Base-by-base conservation (phyloP, 306 rosid genomes). In the Lablab purpureus region DNA sequence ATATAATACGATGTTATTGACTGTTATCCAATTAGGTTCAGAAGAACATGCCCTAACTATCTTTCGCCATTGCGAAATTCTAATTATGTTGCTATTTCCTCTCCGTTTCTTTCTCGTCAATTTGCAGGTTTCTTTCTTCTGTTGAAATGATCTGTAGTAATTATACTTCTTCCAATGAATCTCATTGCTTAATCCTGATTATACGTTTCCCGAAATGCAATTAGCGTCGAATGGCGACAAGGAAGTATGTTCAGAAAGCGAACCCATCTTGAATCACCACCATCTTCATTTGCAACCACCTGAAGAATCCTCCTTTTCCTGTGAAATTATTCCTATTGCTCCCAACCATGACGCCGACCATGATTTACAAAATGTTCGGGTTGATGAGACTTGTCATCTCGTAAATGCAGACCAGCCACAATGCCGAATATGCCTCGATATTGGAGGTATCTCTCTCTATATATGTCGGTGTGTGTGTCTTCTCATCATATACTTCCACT, bases 391-490 rank as follows among this genome's bases (percentile, higher is more conserved):
- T 65, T 75, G 86, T 84, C 91, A 73, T 83, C 86, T 89, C 65
- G 89, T 91, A 84, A 88, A 83, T 80, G 71, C 77, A 4, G 99
- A 95, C 84, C 98, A 88, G 43, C 88, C 85, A 18, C 99, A 91
- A 75, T 95, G 99, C 79, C 93, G 99, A 28, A 95, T 95, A 89
- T 95, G 99, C 88, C 97, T 95, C 56, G 99, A 95, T 77, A 83
- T 68, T 77, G 98, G 87, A 90, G 98, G 99, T 94, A 66, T 84
- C 47, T 43, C 49, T 43, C 49, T 40, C 45, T 40, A 63, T 52
- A 54, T 21, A 37, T 37, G 43, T 37, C 3, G 7, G 43, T 8
- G 9, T 37, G 43, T 37, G 43, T 37, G 5, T 37, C 11, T 37
- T 37, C 43, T 37, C 43, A 8, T 8, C 43, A 8, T 37, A 8